A percentile compares a stretch with the other conserved stretches of the same genome.
These are phyloP conservation scores for Hapsidospora chrysogenum DNA, from an alignment of 495 filamentous ascomycete species.

Conservation along the genomic window DNA sequence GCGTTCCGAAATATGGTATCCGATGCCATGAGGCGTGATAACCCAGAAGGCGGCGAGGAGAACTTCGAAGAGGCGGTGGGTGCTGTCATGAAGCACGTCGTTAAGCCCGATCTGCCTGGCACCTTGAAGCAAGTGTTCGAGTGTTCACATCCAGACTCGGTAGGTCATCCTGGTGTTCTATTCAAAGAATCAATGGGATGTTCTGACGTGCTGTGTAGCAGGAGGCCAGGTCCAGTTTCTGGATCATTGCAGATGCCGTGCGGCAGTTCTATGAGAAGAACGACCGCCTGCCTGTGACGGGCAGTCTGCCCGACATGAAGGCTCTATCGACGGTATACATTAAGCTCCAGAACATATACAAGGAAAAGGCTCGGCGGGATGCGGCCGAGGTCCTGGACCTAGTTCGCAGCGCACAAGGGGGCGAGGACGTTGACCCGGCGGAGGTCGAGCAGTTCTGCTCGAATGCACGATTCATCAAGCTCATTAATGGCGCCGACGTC, in stretches of 20 bases:
- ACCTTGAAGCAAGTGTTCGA: slow-evolving; percentile 64
- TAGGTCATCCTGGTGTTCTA: slow-evolving; percentile 12
- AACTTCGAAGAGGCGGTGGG: slow-evolving; percentile 89
- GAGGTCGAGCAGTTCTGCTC: slow-evolving; percentile 93
- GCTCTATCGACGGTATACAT: slow-evolving; percentile 86
- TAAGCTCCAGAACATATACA: slow-evolving; percentile 85
- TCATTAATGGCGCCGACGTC: slow-evolving; percentile 38
- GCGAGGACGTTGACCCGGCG: slow-evolving; percentile 41
- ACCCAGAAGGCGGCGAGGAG: slow-evolving; percentile 80
- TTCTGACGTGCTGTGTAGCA: slow-evolving; percentile 7
- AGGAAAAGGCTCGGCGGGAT: slow-evolving; percentile 69
- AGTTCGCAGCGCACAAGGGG: slow-evolving; percentile 41
- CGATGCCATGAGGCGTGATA: slow-evolving; percentile 49
- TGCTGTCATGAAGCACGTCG: slow-evolving; percentile 71
- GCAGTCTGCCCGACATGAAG: slow-evolving; percentile 94
- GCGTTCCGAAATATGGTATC: slow-evolving; percentile 59
- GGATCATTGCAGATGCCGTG: slow-evolving; percentile 77
- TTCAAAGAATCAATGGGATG: slow-evolving; percentile 4
- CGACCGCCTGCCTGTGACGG: slow-evolving; percentile 62
- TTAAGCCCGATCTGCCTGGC: slow-evolving; percentile 40
- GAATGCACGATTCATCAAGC: slow-evolving; percentile 82
- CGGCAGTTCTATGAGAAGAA: slow-evolving; percentile 55
- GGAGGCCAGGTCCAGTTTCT: slow-evolving; percentile 47
- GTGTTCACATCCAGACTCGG: slow-evolving; percentile 30
- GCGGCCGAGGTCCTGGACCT: slow-evolving; percentile 54